Percentiles rank a stretch among this genome's conserved stretches.
Conservation (phyloP, 2,329 filamentous ascomycete genomes). For the Apiospora arundinis region DNA sequence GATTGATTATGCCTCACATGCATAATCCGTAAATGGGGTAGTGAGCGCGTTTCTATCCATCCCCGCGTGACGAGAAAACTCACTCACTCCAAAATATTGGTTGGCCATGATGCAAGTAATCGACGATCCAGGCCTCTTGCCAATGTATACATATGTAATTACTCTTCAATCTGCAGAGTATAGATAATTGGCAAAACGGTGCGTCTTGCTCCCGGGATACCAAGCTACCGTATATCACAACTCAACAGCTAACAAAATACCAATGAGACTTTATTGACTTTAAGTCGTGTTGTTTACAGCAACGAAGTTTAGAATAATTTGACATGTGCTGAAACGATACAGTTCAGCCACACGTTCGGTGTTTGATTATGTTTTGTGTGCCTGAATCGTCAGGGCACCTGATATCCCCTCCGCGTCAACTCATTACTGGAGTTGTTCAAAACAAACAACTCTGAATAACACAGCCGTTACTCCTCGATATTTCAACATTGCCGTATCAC, state of each 20-base stretch:
- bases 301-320: too few species aligned
- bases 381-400: not conserved
- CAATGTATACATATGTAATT: too few species aligned
- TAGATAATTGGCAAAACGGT: not conserved
- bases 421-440: not conserved
- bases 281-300: too few species aligned
- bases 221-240: too few species aligned
- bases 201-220: too few species aligned
- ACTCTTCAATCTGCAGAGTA: not conserved
- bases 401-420: not conserved
- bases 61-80: not conserved
- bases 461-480: not conserved
- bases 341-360: conserved; percentile 1
- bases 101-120: too few species aligned
- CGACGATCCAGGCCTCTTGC: too few species aligned
- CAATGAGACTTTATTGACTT: too few species aligned
- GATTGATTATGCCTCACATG: not conserved
- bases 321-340: not conserved
- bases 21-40: not conserved
- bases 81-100: not conserved
- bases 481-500: not conserved
- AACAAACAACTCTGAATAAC: too few species aligned
- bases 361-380: conserved; percentile 2
- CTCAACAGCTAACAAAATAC: too few species aligned
- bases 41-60: not conserved